Percentiles rank a stretch among this genome's conserved stretches.
Conservation (phyloP, 1,284 basidiomycete species). For the Inonotus hispidus region DNA sequence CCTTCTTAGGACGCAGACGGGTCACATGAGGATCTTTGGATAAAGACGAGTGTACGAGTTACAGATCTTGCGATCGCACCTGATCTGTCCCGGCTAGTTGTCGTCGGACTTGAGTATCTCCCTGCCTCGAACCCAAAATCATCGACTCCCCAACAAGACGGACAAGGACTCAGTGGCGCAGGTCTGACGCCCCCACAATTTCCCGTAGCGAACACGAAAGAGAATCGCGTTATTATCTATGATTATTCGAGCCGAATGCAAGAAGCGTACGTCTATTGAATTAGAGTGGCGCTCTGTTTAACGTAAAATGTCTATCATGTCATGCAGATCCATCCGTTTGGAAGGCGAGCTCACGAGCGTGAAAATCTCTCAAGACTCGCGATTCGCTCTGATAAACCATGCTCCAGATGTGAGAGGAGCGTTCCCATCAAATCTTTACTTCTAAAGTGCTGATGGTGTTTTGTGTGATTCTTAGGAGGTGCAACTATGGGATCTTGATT, state of each 20-base stretch:
- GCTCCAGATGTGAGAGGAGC: conserved; percentile 68
- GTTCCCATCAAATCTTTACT: conserved; percentile 3
- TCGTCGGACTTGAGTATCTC: conserved; percentile 62
- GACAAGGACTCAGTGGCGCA: conserved; percentile 22
- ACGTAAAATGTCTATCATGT: neutral
- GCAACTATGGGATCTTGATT: conserved; percentile 78
- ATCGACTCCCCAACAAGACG: conserved; percentile 18
- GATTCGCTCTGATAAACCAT: conserved; percentile 83
- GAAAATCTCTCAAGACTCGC: conserved; percentile 83
- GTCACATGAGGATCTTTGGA: conserved; percentile 64
- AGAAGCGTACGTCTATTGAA: conserved; percentile 48
- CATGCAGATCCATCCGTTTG: conserved; percentile 54
- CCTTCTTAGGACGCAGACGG: conserved; percentile 64
- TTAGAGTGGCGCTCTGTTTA: neutral
- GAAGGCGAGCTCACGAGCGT: conserved; percentile 84
- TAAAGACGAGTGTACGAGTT: conserved; percentile 75
- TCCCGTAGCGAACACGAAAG: conserved; percentile 35
- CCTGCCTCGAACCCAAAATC: conserved; percentile 29
- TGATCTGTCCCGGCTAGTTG: conserved; percentile 78
- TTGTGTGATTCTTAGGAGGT: conserved; percentile 59
- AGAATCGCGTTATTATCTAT: conserved; percentile 71
- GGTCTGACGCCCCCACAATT: conserved; percentile 33
- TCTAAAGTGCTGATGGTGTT: conserved; percentile 16
- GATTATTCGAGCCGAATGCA: conserved; percentile 60
- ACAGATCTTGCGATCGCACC: conserved; percentile 86